phyloP scores from a whole-genome alignment of 2,329 filamentous ascomycete species.

The Tolypocladium tropicale region DNA sequence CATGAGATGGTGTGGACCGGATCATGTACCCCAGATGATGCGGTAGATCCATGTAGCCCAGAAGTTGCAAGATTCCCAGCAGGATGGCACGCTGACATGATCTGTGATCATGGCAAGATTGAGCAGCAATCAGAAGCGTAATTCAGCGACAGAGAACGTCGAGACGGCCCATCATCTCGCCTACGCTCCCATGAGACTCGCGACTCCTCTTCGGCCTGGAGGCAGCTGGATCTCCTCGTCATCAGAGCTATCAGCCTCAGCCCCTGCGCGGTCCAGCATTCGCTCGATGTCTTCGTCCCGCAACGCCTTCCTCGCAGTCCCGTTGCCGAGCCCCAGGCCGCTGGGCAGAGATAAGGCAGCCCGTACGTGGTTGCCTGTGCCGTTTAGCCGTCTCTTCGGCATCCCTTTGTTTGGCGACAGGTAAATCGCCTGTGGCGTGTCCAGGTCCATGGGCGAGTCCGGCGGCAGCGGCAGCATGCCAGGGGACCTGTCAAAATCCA shows the following conservation, averaged over 20 bases:
- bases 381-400: slow-evolving; percentile 33
- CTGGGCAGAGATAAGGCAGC: slow-evolving; percentile 37
- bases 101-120: background rate
- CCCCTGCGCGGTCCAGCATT: slow-evolving; percentile 44
- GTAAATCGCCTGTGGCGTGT: slow-evolving; percentile 21
- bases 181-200: slow-evolving; percentile 18
- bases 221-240: slow-evolving; percentile 47
- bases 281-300: slow-evolving; percentile 47
- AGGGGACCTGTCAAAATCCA: slow-evolving; percentile 38
- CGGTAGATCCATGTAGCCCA: background rate
- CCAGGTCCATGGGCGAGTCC: slow-evolving; percentile 37
- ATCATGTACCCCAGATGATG: background rate
- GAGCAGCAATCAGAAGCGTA: background rate
- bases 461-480: slow-evolving; percentile 21
- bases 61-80: background rate
- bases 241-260: slow-evolving; percentile 44
- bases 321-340: slow-evolving; percentile 33
- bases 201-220: slow-evolving; percentile 15
- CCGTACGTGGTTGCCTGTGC: slow-evolving; percentile 23
- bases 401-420: slow-evolving; percentile 21
- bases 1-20: background rate
- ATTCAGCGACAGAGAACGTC: background rate
- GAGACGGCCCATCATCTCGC: background rate
- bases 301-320: slow-evolving; percentile 24
- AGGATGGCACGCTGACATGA: background rate